Percentiles rank a stretch among this genome's conserved stretches.
Evolutionary conservation across 2,329 filamentous ascomycete species (phyloP).

Genomic region (Aspergillus alliaceus): DNA sequence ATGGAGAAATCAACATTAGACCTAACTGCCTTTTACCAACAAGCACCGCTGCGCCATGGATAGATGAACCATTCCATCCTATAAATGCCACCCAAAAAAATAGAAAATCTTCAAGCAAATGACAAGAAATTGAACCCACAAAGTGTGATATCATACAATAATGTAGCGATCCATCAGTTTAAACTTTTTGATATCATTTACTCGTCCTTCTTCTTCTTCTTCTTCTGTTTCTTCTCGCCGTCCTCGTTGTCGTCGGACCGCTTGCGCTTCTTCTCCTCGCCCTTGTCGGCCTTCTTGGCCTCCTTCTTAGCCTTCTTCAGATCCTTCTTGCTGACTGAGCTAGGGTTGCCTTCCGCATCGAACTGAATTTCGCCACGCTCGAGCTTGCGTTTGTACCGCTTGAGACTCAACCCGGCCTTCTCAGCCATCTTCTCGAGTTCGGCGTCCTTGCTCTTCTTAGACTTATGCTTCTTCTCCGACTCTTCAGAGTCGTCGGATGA

Average conservation of each 20-base stretch:
- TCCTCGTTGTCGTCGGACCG: constrained; percentile 56
- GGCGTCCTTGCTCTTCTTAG: constrained; percentile 48
- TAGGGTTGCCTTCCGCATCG: constrained; percentile 63
- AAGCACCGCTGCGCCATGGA: constrained; percentile 34
- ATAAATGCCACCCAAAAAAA: constrained; percentile 37
- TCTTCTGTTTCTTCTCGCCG: constrained; percentile 47
- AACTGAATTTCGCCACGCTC: constrained; percentile 73
- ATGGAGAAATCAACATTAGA: constrained; percentile 19
- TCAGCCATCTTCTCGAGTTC: constrained; percentile 62
- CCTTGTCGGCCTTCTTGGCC: constrained; percentile 54
- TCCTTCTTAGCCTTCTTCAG: constrained; percentile 71
- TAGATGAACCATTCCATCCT: constrained; percentile 27
- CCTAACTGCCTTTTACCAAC: constrained; percentile 25
- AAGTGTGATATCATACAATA: constrained; percentile 48
- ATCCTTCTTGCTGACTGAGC: constrained; percentile 72
- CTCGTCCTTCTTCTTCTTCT: constrained; percentile 63
- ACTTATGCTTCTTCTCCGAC: constrained; percentile 31
- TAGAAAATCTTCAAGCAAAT: constrained; percentile 25
- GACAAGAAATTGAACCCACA: constrained; percentile 28
- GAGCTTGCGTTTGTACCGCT: constrained; percentile 77
- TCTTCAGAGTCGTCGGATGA: constrained; percentile 31
- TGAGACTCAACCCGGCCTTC: constrained; percentile 67
- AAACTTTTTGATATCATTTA: constrained; percentile 25
- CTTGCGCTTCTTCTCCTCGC: constrained; percentile 70
- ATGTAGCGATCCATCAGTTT: constrained; percentile 23